phyloP scores from a whole-genome alignment of 805 yeast genomes.

The Blastobotrys parvus region DNA sequence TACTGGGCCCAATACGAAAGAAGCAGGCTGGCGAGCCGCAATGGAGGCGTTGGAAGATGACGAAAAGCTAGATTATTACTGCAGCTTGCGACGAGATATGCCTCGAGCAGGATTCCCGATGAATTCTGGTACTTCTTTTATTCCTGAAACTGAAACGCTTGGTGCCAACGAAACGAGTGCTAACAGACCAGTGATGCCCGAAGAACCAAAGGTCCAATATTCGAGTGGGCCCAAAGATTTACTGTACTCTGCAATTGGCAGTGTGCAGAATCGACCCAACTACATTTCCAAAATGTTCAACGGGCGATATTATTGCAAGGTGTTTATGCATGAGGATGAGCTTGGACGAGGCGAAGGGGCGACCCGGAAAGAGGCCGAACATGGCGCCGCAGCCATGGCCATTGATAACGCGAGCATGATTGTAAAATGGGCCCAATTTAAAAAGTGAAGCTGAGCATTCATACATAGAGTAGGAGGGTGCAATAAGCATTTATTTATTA shows the following conservation, averaged over 20 bases:
- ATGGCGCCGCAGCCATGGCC: conserved; percentile 15
- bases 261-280: conserved; percentile 10
- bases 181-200: background rate
- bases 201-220: too few relatives aligned
- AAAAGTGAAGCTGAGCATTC: too few relatives aligned
- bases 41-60: conserved; percentile 61
- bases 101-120: conserved; percentile 10
- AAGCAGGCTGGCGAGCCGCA: conserved; percentile 83
- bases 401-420: conserved; percentile 5
- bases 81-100: conserved; percentile 40
- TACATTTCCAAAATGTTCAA: conserved; percentile 7
- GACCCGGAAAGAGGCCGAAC: conserved; percentile 16
- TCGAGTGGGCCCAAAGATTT: conserved; percentile 11
- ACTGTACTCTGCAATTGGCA: conserved; percentile 13
- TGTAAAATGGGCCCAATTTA: background rate
- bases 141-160: too few relatives aligned
- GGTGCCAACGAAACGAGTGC: background rate
- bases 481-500: too few relatives aligned
- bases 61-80: conserved; percentile 53
- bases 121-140: too few relatives aligned
- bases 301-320: conserved; percentile 5
- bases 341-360: conserved; percentile 14
- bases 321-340: conserved; percentile 9
- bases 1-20: conserved; percentile 55
- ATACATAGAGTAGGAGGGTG: too few relatives aligned